Conservation (phyloP, 2,329 filamentous ascomycete species). For the Gnomoniopsis smithogilvyi region DNA sequence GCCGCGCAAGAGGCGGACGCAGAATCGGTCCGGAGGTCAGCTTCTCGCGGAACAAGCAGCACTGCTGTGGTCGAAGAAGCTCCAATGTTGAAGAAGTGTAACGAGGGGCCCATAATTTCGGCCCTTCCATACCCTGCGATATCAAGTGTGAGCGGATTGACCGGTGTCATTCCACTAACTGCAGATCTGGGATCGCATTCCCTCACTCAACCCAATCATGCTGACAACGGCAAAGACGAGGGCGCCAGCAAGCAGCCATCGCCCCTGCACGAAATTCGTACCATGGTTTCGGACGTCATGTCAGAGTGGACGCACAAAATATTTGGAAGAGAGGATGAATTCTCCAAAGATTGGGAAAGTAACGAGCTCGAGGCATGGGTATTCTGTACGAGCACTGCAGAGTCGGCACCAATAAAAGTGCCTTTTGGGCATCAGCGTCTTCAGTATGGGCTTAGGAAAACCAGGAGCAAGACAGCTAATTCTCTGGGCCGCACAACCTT, state of each 20-base stretch:
- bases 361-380: slow-evolving; percentile 13
- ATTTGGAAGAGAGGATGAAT: slow-evolving; percentile 7
- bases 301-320: slow-evolving; percentile 5
- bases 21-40: not conserved
- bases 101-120: not conserved
- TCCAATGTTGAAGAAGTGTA: not conserved
- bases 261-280: not conserved
- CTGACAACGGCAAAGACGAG: not conserved
- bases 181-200: not conserved
- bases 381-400: not conserved
- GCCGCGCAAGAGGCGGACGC: not conserved
- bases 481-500: not conserved
- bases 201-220: not conserved
- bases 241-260: not conserved
- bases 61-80: not conserved
- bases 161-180: too few relatives aligned
- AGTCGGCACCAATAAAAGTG: not conserved
- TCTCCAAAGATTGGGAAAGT: slow-evolving; percentile 12
- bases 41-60: not conserved
- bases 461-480: not conserved
- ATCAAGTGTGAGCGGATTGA: too few relatives aligned
- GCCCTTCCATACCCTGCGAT: too few relatives aligned
- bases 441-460: slow-evolving; percentile 2
- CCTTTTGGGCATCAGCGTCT: slow-evolving; percentile 15
- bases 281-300: not conserved